These are phyloP conservation scores for Yamadazyma buinensis DNA, from an alignment of 1,139 yeast genomes.

Conservation along the genomic window DNA sequence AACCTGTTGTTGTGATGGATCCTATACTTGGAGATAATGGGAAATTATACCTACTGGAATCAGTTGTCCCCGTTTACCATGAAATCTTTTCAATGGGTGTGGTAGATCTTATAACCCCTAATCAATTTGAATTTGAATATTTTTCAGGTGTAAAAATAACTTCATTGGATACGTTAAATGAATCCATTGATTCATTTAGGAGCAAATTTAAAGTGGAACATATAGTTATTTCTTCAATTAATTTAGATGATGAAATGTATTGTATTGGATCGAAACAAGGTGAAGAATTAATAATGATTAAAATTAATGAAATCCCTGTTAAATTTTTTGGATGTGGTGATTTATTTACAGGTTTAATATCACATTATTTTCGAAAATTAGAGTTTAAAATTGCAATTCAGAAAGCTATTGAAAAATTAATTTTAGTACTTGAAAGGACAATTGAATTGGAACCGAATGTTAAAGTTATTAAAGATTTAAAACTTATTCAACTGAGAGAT, in stretches of 20 bases:
- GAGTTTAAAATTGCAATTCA: conserved; percentile 26
- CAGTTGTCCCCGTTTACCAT: conserved; percentile 64
- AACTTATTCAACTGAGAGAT: conserved; percentile 12
- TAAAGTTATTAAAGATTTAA: conserved; percentile 28
- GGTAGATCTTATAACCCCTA: conserved; percentile 79
- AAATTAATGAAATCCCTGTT: conserved; percentile 31
- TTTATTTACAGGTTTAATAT: conserved; percentile 38
- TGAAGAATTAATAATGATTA: conserved; percentile 16
- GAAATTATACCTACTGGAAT: conserved; percentile 67
- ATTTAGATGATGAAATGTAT: conserved; percentile 26
- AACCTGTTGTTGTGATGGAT: conserved; percentile 62
- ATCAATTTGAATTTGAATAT: conserved; percentile 84
- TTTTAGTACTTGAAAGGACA: conserved; percentile 27
- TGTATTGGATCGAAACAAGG: conserved; percentile 25
- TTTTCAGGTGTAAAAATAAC: conserved; percentile 52
- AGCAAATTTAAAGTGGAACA: conserved; percentile 48
- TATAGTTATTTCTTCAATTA: conserved; percentile 54
- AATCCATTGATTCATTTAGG: conserved; percentile 51
- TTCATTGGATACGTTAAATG: conserved; percentile 34
- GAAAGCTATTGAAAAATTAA: conserved; percentile 25
- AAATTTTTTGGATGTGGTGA: conserved; percentile 47
- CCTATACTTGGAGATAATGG: conserved; percentile 97
- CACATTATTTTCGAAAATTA: conserved; percentile 23
- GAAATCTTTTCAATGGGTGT: conserved; percentile 44
- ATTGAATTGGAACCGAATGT: conserved; percentile 16